Base-by-base conservation (phyloP, 371 early-diverging fungal genomes). In the Apophysomyces ossiformis region DNA sequence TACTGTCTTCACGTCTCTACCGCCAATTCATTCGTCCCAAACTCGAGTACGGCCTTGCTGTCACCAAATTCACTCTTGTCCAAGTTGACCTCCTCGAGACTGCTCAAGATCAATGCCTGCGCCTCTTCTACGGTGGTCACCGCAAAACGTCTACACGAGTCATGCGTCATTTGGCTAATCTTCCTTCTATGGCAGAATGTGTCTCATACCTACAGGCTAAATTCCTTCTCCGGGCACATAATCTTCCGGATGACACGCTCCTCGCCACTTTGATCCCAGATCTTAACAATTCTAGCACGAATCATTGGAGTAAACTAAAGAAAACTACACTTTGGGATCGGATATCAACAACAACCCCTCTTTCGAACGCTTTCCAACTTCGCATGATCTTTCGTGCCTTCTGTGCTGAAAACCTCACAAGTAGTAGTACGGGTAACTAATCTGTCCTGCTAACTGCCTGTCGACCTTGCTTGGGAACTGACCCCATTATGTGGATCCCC, bases 81-180 rank as follows among this genome's bases (percentile, higher is more conserved):
- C 21, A 1, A 21, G 21, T 21, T 21, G 1, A 21, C 21, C 21
- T 21, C 21, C 21, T 21, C 21, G 21, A 46, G n/a, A 1, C 46
- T n/a, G 54, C 38, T 18, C 75, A 69, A 46, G 63, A 69, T 54
- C 21, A n/a, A 6, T 71, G 70, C 36, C 39, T 74, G 1, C 63
- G 74, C 7, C 50, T 68, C 43, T n/a, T 60, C 1, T 68, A 63
- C n/a, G 71, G 75, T 45, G 59, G 64, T 3, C 71, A 66, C 58
- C 36, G 12, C 6, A 56, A 38, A 1, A 37, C 67, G 0, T 58
- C 67, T 0, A 70, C 71, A 35, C 60, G 26, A 15, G 61, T 69
- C 41, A 62, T 70, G 36, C 56, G 62, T 3, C 71, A 68, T 12
- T 56, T 74, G 21, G 37, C 38, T 21, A 64, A 67, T 32, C 54